Evolutionary conservation across 768 basidiomycete genomes (phyloP).

Genomic region (Lentinula aciculospora): DNA sequence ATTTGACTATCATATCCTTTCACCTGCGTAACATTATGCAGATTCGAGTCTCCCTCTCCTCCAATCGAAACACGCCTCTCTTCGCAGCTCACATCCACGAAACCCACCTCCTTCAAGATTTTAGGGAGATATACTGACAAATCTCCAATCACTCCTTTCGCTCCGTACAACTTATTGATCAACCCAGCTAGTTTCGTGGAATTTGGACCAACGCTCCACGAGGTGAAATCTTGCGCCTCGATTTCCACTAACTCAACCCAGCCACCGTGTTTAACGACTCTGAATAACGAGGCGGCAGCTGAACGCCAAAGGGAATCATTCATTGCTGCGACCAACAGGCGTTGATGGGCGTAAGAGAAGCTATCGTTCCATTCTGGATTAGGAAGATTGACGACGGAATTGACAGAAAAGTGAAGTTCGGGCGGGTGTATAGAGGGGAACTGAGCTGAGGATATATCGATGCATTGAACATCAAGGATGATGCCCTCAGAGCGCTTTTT

Average conservation of each 20-base stretch:
- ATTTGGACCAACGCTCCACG: conserved; percentile 6
- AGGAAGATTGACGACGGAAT: conserved; percentile 12
- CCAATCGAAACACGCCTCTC: not conserved
- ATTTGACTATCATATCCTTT: not conserved
- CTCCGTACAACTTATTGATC: conserved; percentile 4
- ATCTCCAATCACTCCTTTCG: conserved; percentile 11
- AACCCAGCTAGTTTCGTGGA: conserved; percentile 4
- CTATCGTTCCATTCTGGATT: conserved; percentile 11
- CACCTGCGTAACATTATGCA: not conserved
- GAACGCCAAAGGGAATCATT: conserved; percentile 12
- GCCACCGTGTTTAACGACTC: conserved; percentile 9
- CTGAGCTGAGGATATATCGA: not conserved
- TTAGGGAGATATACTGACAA: not conserved
- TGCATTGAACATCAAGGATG: not conserved
- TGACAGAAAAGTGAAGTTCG: conserved; percentile 11
- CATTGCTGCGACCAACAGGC: conserved; percentile 15
- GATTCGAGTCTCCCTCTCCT: not conserved
- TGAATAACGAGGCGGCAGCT: conserved; percentile 10
- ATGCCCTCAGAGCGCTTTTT: not conserved
- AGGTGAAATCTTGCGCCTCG: not conserved
- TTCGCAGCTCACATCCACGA: not conserved
- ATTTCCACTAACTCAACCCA: conserved; percentile 16
- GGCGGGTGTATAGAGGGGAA: not conserved
- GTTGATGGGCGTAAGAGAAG: conserved; percentile 16
- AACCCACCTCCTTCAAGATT: not conserved